phyloP scores from a whole-genome alignment of 2,329 filamentous ascomycete genomes.

The Claviceps paspali region DNA sequence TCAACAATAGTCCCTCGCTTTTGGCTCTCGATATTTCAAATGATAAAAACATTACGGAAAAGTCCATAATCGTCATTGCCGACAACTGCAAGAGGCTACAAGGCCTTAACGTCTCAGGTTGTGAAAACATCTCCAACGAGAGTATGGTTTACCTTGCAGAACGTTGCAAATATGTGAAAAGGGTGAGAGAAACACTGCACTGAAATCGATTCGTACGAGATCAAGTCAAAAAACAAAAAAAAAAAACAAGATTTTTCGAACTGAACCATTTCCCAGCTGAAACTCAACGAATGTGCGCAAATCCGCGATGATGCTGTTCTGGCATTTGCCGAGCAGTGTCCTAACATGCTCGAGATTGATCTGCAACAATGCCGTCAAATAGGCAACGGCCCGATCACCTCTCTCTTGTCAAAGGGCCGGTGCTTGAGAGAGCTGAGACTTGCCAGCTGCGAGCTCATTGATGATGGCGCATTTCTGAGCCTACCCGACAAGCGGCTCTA shows the following conservation, averaged over 20 bases:
- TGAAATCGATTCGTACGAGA: neutral
- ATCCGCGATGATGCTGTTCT: slow-evolving; percentile 68
- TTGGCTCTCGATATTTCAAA: slow-evolving; percentile 84
- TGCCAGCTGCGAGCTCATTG: slow-evolving; percentile 70
- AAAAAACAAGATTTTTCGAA: neutral
- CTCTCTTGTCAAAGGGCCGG: slow-evolving; percentile 61
- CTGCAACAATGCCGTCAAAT: slow-evolving; percentile 72
- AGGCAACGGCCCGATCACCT: slow-evolving; percentile 69
- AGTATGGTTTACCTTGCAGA: slow-evolving; percentile 69
- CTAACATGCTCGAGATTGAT: slow-evolving; percentile 91
- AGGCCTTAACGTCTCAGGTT: slow-evolving; percentile 83
- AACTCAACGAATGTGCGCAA: slow-evolving; percentile 85
- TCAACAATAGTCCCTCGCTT: slow-evolving; percentile 65
- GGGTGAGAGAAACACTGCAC: slow-evolving; percentile 36
- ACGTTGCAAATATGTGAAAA: slow-evolving; percentile 73
- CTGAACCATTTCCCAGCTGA: slow-evolving; percentile 43
- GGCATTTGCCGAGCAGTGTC: slow-evolving; percentile 77
- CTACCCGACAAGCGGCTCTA: slow-evolving; percentile 52
- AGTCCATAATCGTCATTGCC: slow-evolving; percentile 63
- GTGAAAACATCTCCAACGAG: slow-evolving; percentile 70
- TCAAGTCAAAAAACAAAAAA: neutral
- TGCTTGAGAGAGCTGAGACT: slow-evolving; percentile 84
- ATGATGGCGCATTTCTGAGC: slow-evolving; percentile 73
- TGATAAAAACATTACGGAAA: slow-evolving; percentile 69
- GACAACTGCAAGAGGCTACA: slow-evolving; percentile 73